These are phyloP conservation scores for Plectosphaerella sp. DNA, from an alignment of 2,329 filamentous ascomycete species.

Conservation along the genomic window DNA sequence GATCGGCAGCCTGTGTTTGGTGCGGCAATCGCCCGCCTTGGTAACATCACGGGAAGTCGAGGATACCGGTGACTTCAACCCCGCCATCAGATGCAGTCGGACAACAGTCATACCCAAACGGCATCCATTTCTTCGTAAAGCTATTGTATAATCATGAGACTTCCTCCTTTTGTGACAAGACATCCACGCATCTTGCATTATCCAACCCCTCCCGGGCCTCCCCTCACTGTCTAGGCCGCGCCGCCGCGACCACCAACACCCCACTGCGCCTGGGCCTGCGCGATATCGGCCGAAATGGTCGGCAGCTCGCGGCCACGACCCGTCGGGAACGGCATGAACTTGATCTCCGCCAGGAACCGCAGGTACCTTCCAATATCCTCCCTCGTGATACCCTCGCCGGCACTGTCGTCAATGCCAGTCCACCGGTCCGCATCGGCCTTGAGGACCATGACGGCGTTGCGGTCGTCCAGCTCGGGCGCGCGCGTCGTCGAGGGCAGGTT, in stretches of 20 bases:
- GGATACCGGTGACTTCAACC: no score
- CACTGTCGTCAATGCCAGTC: slow-evolving; percentile 54
- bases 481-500: slow-evolving; percentile 64
- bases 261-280: slow-evolving; percentile 14
- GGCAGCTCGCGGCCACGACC: slow-evolving; percentile 19
- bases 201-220: no score
- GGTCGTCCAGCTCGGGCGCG: slow-evolving; percentile 71
- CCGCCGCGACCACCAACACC: slow-evolving; percentile 15
- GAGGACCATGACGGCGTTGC: slow-evolving; percentile 55
- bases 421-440: slow-evolving; percentile 54
- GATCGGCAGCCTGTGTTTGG: no score
- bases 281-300: slow-evolving; percentile 12
- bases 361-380: slow-evolving; percentile 21
- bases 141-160: no score
- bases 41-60: no score
- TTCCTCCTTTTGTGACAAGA: no score
- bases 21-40: no score
- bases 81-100: neutral
- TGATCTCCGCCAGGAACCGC: slow-evolving; percentile 18
- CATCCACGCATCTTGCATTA: no score
- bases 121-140: no score
- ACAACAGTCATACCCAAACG: no score
- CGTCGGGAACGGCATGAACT: slow-evolving; percentile 23
- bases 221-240: neutral
- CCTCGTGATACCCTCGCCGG: slow-evolving; percentile 27